phyloP scores from a whole-genome alignment of 257 asterid species.

The Petrea volubilis region DNA sequence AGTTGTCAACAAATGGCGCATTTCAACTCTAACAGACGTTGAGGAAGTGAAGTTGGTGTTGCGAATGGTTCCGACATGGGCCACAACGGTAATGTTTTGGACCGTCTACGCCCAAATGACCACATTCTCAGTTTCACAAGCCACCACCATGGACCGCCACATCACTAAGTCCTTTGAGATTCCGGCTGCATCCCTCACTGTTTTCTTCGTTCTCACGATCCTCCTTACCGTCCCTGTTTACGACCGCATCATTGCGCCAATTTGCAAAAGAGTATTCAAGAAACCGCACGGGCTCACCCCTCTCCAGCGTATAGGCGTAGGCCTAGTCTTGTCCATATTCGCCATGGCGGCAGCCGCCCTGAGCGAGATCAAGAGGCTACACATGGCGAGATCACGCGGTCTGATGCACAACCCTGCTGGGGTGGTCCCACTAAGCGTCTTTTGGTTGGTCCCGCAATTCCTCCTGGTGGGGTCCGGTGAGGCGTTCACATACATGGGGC shows the following conservation, averaged over 20 bases:
- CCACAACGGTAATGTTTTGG: slow-evolving; percentile 85
- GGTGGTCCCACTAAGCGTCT: slow-evolving; percentile 54
- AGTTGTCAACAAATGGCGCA: slow-evolving; percentile 48
- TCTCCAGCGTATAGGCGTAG: slow-evolving; percentile 61
- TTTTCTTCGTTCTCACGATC: slow-evolving; percentile 67
- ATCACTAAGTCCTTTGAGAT: slow-evolving; percentile 53
- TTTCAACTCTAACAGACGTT: slow-evolving; percentile 75
- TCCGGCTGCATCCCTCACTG: slow-evolving; percentile 72
- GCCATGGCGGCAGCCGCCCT: slow-evolving; percentile 69
- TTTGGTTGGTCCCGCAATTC: slow-evolving; percentile 76
- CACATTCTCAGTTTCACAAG: slow-evolving; percentile 86
- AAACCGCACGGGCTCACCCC: slow-evolving; percentile 72
- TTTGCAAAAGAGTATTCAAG: slow-evolving; percentile 32
- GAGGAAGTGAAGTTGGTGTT: slow-evolving; percentile 81
- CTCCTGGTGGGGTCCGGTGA: slow-evolving; percentile 76
- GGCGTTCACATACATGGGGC: slow-evolving; percentile 87
- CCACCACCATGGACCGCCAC: slow-evolving; percentile 72
- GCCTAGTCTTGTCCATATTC: slow-evolving; percentile 47
- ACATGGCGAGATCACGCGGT: slow-evolving; percentile 40
- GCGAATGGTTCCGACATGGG: slow-evolving; percentile 88
- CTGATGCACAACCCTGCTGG: slow-evolving; percentile 12
- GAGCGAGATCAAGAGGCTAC: slow-evolving; percentile 50
- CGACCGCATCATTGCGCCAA: slow-evolving; percentile 52
- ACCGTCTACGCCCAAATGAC: slow-evolving; percentile 83
- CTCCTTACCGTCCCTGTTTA: slow-evolving; percentile 68